These are phyloP conservation scores for Solanum bukasovii DNA, from an alignment of 257 asterid species.

Conservation along the genomic window DNA sequence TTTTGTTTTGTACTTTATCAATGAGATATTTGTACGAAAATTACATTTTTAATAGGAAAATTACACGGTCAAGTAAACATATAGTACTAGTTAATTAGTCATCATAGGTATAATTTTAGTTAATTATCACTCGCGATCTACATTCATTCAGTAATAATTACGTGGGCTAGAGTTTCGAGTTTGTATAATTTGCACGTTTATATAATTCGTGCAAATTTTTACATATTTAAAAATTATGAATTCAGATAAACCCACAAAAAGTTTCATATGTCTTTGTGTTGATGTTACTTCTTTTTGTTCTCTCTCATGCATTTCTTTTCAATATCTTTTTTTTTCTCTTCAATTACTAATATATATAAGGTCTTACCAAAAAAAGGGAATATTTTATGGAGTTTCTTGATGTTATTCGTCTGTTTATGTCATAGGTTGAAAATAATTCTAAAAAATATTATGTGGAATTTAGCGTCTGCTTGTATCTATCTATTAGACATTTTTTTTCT, in stretches of 20 bases:
- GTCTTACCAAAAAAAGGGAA: neutral
- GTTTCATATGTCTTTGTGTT: neutral
- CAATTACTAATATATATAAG: neutral
- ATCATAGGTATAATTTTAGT: no score
- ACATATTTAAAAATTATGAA: neutral
- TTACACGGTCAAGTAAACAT: no score
- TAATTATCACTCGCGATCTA: neutral
- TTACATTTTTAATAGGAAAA: neutral
- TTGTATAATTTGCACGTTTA: no score
- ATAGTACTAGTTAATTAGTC: no score
- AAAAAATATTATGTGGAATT: neutral
- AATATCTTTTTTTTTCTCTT: neutral
- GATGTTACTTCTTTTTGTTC: neutral
- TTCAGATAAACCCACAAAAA: neutral
- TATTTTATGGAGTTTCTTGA: neutral
- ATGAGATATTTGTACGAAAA: neutral
- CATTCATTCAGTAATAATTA: no score
- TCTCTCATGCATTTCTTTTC: neutral
- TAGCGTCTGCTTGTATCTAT: neutral
- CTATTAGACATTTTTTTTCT: neutral
- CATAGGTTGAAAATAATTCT: neutral
- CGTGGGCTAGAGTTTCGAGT: neutral
- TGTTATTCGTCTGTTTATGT: neutral
- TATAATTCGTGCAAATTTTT: neutral
- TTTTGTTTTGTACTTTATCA: neutral